phyloP scores from a whole-genome alignment of 2,329 filamentous ascomycete genomes.

The Escovopsis sp. region DNA sequence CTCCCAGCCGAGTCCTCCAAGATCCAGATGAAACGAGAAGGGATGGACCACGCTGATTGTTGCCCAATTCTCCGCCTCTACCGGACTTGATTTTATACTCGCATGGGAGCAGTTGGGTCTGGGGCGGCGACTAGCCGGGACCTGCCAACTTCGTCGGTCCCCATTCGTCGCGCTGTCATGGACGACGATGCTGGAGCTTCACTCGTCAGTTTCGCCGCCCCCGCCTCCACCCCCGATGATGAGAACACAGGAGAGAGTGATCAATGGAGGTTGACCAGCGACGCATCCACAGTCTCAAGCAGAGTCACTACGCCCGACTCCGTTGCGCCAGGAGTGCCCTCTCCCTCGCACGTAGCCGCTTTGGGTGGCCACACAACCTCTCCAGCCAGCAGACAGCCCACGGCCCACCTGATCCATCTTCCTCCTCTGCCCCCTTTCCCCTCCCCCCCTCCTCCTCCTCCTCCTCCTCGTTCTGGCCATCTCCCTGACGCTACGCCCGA shows the following conservation, averaged over 20 bases:
- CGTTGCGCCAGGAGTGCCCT: conserved; percentile 6
- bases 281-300: conserved; percentile 16
- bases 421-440: conserved; percentile 3
- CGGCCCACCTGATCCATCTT: conserved; percentile 4
- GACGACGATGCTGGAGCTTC: conserved; percentile 2
- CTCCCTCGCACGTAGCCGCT: conserved; percentile 6
- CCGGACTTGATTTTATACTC: conserved; percentile 4
- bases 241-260: conserved; percentile 14
- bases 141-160: not conserved
- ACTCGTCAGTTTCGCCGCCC: conserved; percentile 3
- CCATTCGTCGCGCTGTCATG: conserved; percentile 2
- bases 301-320: conserved; percentile 15
- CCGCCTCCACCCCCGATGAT: conserved; percentile 13
- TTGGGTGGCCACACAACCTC: conserved; percentile 5
- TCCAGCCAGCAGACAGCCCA: conserved; percentile 5
- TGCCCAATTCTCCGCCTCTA: conserved; percentile 4
- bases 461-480: no score
- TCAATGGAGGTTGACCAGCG: conserved; percentile 12
- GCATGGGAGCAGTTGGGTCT: conserved; percentile 9
- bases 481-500: no score
- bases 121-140: conserved; percentile 1
- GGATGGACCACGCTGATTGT: conserved; percentile 8
- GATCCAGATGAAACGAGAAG: conserved; percentile 1
- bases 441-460: conserved; percentile 2
- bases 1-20: no score